These are phyloP conservation scores for Hevea brasiliensis DNA, from an alignment of 345 rosid species.

Conservation along the genomic window DNA sequence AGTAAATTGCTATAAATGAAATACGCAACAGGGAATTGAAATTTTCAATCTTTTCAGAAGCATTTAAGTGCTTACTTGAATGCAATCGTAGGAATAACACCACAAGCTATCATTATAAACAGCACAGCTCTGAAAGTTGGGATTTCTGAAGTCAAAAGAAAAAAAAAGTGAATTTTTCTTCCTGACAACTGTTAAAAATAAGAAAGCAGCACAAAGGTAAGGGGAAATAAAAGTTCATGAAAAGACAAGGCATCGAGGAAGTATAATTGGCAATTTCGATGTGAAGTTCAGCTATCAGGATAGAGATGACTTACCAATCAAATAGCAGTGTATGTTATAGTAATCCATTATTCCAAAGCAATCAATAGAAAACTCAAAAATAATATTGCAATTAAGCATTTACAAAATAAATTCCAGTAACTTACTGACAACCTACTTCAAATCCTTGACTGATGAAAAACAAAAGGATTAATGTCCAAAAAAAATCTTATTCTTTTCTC, in stretches of 20 bases:
- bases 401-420: neutral
- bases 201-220: neutral
- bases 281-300: neutral
- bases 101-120: slow-evolving; percentile 63
- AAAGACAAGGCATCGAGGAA: neutral
- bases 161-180: neutral
- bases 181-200: neutral
- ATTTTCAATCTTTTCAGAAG: slow-evolving; percentile 2
- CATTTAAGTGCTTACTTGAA: slow-evolving; percentile 63
- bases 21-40: neutral
- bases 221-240: neutral
- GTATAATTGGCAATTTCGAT: neutral
- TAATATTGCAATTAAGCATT: neutral
- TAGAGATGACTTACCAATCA: neutral
- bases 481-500: no score
- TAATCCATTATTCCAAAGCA: neutral
- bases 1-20: neutral
- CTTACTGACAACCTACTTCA: neutral
- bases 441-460: neutral
- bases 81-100: slow-evolving; percentile 75
- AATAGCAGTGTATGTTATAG: neutral
- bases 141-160: slow-evolving; percentile 49
- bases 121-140: slow-evolving; percentile 56
- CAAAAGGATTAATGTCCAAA: neutral
- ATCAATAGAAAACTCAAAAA: neutral